Percentiles rank a stretch among this genome's conserved stretches.
Conservation (phyloP, 1,284 basidiomycete species). For the Ustilago lituana region DNA sequence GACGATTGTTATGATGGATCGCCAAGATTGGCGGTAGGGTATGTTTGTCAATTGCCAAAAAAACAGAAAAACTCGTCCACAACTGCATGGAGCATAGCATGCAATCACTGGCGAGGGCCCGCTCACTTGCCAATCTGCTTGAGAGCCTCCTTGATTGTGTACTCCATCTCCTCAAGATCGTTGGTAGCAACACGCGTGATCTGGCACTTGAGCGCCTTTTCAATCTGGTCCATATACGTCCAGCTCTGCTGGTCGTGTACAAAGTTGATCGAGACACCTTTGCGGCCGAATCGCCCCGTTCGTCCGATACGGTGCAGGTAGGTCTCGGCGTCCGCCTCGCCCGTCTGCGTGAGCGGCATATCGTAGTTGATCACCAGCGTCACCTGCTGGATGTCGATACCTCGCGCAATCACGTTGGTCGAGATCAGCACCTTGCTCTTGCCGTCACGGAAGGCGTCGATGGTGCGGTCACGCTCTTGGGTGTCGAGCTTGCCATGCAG, state of each 20-base stretch:
- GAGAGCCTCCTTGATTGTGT: conserved; percentile 64
- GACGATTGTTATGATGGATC: too few species aligned
- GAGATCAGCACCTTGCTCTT: conserved; percentile 97
- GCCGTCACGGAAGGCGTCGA: conserved; percentile 94
- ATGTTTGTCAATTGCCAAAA: conserved; percentile 15
- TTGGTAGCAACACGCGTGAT: conserved; percentile 63
- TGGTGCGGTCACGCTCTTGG: conserved; percentile 85
- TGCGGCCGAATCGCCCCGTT: conserved; percentile 66
- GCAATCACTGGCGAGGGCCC: neutral
- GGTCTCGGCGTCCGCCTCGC: conserved; percentile 88
- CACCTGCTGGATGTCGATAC: conserved; percentile 98
- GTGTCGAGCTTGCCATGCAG: conserved; percentile 94
- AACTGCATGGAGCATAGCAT: neutral
- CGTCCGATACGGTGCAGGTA: conserved; percentile 95
- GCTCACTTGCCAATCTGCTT: conserved; percentile 50
- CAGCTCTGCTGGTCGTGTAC: conserved; percentile 64
- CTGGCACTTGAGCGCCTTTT: conserved; percentile 60
- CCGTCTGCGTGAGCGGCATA: conserved; percentile 75
- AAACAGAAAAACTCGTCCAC: neutral
- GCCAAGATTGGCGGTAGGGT: too few species aligned
- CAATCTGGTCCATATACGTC: conserved; percentile 64
- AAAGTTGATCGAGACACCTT: conserved; percentile 67
- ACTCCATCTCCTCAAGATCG: conserved; percentile 66
- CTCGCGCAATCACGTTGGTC: conserved; percentile 97
- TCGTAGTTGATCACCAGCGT: conserved; percentile 87